A percentile compares a stretch with the other conserved stretches of the same genome.
phyloP scores from a whole-genome alignment of 805 yeast species.

The Metschnikowia vanudenii region DNA sequence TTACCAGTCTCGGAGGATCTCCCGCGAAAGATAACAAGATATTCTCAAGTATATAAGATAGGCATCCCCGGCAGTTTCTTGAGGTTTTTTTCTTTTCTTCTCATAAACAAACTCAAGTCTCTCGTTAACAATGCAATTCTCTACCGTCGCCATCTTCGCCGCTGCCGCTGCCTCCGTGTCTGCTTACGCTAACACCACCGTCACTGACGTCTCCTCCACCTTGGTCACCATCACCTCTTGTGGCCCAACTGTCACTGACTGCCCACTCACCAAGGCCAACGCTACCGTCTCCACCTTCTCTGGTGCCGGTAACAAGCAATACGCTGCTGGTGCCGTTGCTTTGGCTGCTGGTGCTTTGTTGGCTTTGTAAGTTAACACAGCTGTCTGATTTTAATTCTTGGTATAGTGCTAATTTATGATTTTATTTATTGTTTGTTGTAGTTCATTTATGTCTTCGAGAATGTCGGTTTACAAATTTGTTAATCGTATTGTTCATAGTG shows the following conservation, averaged over 20 bases:
- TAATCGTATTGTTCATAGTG: no score
- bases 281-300: constrained; percentile 21
- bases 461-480: no score
- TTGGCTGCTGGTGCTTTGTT: constrained; percentile 28
- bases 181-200: constrained; percentile 17
- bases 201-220: constrained; percentile 16
- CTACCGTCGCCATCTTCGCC: constrained; percentile 23
- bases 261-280: constrained; percentile 20
- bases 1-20: neutral
- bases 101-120: constrained; percentile 14
- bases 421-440: constrained; percentile 1
- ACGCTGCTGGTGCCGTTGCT: constrained; percentile 30
- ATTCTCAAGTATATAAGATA: constrained; percentile 2
- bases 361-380: constrained; percentile 28
- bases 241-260: constrained; percentile 19
- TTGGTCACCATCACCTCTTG: constrained; percentile 25
- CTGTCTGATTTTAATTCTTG: constrained; percentile 14
- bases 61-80: neutral
- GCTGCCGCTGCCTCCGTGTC: constrained; percentile 22
- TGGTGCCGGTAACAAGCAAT: constrained; percentile 24
- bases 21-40: neutral
- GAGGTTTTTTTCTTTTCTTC: neutral
- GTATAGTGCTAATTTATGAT: constrained; percentile 15
- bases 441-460: neutral
- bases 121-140: constrained; percentile 24